phyloP scores from a whole-genome alignment of 176 grass and related monocot genomes.

The Musa itinerans region DNA sequence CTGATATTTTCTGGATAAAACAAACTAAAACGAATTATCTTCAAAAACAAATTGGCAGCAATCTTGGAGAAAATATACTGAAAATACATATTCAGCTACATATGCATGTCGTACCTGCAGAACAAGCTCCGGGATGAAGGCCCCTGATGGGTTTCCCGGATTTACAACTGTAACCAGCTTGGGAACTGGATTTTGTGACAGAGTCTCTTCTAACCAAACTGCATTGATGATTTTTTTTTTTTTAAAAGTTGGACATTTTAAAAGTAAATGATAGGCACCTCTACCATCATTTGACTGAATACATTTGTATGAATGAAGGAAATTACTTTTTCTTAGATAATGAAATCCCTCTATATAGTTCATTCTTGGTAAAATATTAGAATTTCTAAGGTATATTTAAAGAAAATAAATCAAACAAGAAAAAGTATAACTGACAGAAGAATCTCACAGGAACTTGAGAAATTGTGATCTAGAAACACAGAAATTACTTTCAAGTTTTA shows the following conservation, averaged over 20 bases:
- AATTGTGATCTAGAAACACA: neutral
- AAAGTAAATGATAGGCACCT: neutral
- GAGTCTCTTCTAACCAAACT: conserved; percentile 77
- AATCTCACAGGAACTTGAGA: neutral
- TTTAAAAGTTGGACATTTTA: neutral
- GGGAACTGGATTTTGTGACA: conserved; percentile 42
- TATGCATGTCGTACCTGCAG: conserved; percentile 44
- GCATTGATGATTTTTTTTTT: neutral
- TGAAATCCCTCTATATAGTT: too few species aligned
- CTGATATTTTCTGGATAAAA: conserved; percentile 78
- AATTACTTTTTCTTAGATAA: too few species aligned
- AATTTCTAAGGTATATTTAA: neutral
- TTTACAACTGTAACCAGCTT: conserved; percentile 98
- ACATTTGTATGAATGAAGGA: neutral
- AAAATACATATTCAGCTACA: neutral
- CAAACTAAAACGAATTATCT: neutral
- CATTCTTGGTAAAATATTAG: too few species aligned
- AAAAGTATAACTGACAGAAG: neutral
- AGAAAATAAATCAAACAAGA: neutral
- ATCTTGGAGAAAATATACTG: neutral
- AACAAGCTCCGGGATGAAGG: conserved; percentile 56
- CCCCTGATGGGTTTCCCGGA: conserved; percentile 88
- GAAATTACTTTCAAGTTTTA: neutral
- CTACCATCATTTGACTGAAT: neutral
- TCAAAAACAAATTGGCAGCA: neutral